Base-by-base conservation (phyloP, 208 protist genomes). In the Acanthamoeba royreba region DNA sequence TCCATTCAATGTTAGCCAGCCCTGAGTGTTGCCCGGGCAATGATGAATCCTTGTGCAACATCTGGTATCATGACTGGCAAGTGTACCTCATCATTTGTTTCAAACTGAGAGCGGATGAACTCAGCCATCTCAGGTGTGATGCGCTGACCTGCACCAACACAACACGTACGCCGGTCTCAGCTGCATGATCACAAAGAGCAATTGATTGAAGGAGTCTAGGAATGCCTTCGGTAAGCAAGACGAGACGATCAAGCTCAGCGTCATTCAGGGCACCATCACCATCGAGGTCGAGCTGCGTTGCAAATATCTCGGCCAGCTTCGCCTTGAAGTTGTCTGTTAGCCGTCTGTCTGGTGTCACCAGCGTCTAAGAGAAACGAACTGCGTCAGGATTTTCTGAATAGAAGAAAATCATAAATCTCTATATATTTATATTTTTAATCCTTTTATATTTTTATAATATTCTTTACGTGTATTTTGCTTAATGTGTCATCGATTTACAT, bases 211-310 rank as follows among this genome's bases (percentile, higher is more conserved):
- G 9, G 19, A 55, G 49, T 9, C 9, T 55, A 55, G 49, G 49
- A 9, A 8, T 38, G 28, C 74, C 74, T 4, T 85, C 74, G 42
- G 74, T 85, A n/a, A 85, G 38, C 40, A 85, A 85, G 19, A 85
- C 74, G 5, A 85, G 74, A 42, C n/a, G 38, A 33, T 85, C 74
- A 13, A 85, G 38, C 74, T 85, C 74, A 47, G 74, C 74, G 22
- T 85, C 74, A 17, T 85, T 85, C 28, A 85, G 74, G 15, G 74
- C 74, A 19, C 74, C 74, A 85, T 85, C 74, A 42, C 74, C 74
- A 25, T 85, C 74, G 5, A 53, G 38, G n/a, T 85, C 74, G 17
- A 85, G 43, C 61, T 72, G 61, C 42, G 74, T 19, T 11, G 43
- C 38, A 52, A 85, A 85, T 22, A 85, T 85, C n/a, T 85, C 74